phyloP scores from a whole-genome alignment of 768 basidiomycete species.

The Psilocybe tampanensis region DNA sequence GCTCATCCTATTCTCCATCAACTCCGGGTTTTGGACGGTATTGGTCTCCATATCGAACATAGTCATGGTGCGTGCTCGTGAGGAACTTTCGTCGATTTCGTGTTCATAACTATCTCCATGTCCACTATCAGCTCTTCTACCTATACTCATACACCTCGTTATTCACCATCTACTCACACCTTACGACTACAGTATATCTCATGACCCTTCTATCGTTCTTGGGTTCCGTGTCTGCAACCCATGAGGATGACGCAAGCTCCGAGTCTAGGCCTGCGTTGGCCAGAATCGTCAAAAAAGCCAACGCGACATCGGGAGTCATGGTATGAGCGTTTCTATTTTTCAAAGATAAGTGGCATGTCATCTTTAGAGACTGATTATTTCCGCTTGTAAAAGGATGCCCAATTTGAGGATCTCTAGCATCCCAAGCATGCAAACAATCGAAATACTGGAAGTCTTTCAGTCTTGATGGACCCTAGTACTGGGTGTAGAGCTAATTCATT shows the following conservation, averaged over 20 bases:
- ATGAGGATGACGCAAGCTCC: background rate
- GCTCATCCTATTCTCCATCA: background rate
- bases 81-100: too few relatives aligned
- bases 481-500: too few relatives aligned
- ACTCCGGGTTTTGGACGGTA: background rate
- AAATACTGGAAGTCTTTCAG: too few relatives aligned
- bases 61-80: conserved; percentile 2
- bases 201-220: conserved; percentile 4
- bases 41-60: conserved; percentile 1
- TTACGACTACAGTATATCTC: background rate
- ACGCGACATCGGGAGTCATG: background rate
- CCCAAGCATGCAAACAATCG: too few relatives aligned
- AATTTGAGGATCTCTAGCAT: too few relatives aligned
- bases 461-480: too few relatives aligned
- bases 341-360: background rate
- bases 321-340: background rate
- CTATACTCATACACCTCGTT: conserved; percentile 6
- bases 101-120: too few relatives aligned
- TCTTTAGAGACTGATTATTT: background rate
- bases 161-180: conserved; percentile 1
- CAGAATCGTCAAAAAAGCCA: background rate
- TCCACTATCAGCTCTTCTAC: conserved; percentile 8
- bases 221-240: background rate
- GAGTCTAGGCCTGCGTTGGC: background rate
- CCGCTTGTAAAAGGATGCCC: too few relatives aligned